Evolutionary conservation across 176 grass and related monocot genomes (phyloP).

Genomic region (Poa pratensis): DNA sequence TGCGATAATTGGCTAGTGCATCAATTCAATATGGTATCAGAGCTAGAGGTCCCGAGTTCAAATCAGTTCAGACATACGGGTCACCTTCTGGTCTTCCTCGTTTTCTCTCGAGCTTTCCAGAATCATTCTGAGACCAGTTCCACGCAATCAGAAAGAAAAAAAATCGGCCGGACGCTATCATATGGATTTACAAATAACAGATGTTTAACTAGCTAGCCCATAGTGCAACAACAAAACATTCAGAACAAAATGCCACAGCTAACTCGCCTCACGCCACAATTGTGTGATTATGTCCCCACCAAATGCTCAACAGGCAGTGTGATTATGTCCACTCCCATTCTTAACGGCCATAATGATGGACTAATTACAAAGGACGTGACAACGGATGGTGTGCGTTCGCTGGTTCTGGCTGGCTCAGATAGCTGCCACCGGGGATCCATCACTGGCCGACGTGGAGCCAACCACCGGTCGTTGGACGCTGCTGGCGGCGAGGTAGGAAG

Average conservation of each 20-base stretch:
- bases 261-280: neutral
- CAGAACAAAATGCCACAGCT: neutral
- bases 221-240: too few species aligned
- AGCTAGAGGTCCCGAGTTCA: too few species aligned
- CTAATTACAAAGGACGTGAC: constrained; percentile 4
- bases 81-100: neutral
- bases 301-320: too few species aligned
- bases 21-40: too few species aligned
- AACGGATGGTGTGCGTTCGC: neutral
- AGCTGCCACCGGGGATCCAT: constrained; percentile 43
- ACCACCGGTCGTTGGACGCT: neutral
- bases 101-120: neutral
- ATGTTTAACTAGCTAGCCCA: too few species aligned
- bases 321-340: neutral
- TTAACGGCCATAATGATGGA: neutral
- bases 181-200: neutral
- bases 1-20: too few species aligned
- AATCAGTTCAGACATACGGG: too few species aligned
- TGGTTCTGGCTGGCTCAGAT: neutral
- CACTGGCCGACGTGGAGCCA: constrained; percentile 21
- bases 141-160: neutral
- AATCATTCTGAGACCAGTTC: neutral
- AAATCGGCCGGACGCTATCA: neutral
- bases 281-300: too few species aligned
- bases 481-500: constrained; percentile 21